Base-by-base conservation (phyloP, 163 green algal genomes). In the Scenedesmus sp. region DNA sequence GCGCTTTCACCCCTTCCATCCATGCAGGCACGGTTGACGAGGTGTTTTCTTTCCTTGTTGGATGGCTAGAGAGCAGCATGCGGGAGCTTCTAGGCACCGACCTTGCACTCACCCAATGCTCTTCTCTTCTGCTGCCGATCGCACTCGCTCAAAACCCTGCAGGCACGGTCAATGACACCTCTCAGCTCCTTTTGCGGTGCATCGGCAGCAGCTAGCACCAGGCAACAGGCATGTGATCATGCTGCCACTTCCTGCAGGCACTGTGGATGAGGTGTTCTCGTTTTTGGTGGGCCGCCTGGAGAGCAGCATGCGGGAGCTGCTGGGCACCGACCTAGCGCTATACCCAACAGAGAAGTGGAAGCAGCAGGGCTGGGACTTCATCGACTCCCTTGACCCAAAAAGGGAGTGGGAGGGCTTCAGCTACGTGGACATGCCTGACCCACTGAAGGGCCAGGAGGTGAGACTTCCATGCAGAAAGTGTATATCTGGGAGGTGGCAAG, bases 361-460 rank as follows among this genome's bases (percentile, higher is more conserved):
- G 90, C 62, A 52, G 60, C 67, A 94, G 88, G 92, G 93, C 1
- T 96, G 93, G 87, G 93, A 96, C 90, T 97, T 95, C 86, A 94
- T 95, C 4, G 97, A 98, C 93, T 96, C 94, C n/a, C 26, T 96
- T 79, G 96, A 98, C 85, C 95, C 96, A 0, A 59, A 94, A 2
- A 34, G 62, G 26, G 85, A 92, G 82, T 84, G 74, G 84, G 91
- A 95, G 9, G 91, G 92, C 62, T 96, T 91, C 57, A 91, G 91
- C 34, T 95, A 94, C 46, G 73, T 82, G 8, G 94, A 96, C 52
- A 91, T 96, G 18, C 84, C 91, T 56, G 93, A 96, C 56, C 97
- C 97, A 0, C n/a, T 92, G 13, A 94, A 95, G 90, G 96, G 94
- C 1, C 56, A 93, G 64, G 77, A 93, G 87, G 87, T 91, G 26